These are phyloP conservation scores for Rhodomyrtus tomentosa DNA, from an alignment of 345 rosid genomes.

Conservation along the genomic window DNA sequence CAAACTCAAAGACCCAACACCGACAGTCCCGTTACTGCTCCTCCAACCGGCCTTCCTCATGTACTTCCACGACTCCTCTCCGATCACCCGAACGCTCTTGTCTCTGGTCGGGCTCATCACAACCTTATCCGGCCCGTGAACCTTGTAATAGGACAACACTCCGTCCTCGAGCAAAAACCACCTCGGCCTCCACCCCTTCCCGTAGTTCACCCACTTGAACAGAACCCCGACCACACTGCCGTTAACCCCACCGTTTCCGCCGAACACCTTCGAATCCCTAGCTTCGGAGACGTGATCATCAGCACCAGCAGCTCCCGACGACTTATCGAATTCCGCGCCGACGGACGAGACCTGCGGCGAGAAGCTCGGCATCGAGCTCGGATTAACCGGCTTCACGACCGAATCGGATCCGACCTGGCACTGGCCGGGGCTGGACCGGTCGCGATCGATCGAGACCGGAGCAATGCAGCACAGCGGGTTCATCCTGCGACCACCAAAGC, in stretches of 20 bases:
- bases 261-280: constrained; percentile 31
- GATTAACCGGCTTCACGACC: constrained; percentile 15
- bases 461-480: constrained; percentile 99
- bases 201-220: constrained; percentile 96
- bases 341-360: constrained; percentile 59
- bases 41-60: constrained; percentile 64
- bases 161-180: constrained; percentile 90
- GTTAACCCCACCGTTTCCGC: constrained; percentile 26
- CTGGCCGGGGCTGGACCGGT: constrained; percentile 46
- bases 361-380: constrained; percentile 36
- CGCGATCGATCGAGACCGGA: constrained; percentile 93
- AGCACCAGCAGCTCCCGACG: background rate
- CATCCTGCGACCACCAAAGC: constrained; percentile 16
- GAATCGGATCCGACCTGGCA: constrained; percentile 33
- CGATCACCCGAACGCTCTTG: constrained; percentile 61
- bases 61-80: constrained; percentile 72
- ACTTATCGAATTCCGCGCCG: constrained; percentile 23
- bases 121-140: constrained; percentile 91
- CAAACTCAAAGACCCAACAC: background rate
- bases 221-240: constrained; percentile 65
- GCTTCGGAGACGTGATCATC: constrained; percentile 14
- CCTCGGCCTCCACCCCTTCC: constrained; percentile 88
- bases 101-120: constrained; percentile 56
- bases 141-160: constrained; percentile 76
- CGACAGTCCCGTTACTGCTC: constrained; percentile 18